These are phyloP conservation scores for Penicillium palitans DNA, from an alignment of 2,329 filamentous ascomycete genomes.

Conservation along the genomic window DNA sequence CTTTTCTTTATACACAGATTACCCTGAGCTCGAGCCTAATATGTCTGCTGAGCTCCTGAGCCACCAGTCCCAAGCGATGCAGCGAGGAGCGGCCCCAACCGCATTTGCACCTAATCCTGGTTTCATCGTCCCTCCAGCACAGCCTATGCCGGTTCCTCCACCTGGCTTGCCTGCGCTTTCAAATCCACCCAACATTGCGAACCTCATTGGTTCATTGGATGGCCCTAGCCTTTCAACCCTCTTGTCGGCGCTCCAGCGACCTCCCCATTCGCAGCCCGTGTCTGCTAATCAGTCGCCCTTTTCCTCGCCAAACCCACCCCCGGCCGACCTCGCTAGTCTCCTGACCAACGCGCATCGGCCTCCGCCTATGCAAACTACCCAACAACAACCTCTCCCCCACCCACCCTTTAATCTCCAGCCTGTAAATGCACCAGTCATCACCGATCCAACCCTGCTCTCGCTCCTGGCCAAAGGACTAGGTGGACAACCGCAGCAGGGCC, in stretches of 20 bases:
- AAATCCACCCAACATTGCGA: slow-evolving; percentile 58
- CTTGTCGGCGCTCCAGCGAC: slow-evolving; percentile 58
- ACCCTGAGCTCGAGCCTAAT: slow-evolving; percentile 74
- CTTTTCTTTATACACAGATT: slow-evolving; percentile 55
- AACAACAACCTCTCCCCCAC: slow-evolving; percentile 31
- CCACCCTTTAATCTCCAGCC: slow-evolving; percentile 34
- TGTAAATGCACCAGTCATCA: slow-evolving; percentile 30
- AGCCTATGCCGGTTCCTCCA: slow-evolving; percentile 34
- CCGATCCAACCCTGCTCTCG: slow-evolving; percentile 41
- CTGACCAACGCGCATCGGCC: slow-evolving; percentile 42
- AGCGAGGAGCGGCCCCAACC: slow-evolving; percentile 37
- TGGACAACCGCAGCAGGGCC: slow-evolving; percentile 38
- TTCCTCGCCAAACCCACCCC: slow-evolving; percentile 34
- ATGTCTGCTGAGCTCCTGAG: slow-evolving; percentile 79
- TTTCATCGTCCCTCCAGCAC: slow-evolving; percentile 39
- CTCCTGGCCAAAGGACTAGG: slow-evolving; percentile 41
- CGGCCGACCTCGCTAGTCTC: slow-evolving; percentile 45
- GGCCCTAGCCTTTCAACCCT: slow-evolving; percentile 69
- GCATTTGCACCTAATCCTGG: slow-evolving; percentile 40
- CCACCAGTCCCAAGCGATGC: slow-evolving; percentile 51
- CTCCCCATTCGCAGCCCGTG: slow-evolving; percentile 35
- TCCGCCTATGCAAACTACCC: slow-evolving; percentile 34
- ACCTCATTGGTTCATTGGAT: slow-evolving; percentile 67
- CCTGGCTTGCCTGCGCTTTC: slow-evolving; percentile 36
- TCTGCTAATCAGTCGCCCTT: slow-evolving; percentile 40